These are phyloP conservation scores for Kodamaea sp. DNA, from an alignment of 1,139 yeast species.

Conservation along the genomic window DNA sequence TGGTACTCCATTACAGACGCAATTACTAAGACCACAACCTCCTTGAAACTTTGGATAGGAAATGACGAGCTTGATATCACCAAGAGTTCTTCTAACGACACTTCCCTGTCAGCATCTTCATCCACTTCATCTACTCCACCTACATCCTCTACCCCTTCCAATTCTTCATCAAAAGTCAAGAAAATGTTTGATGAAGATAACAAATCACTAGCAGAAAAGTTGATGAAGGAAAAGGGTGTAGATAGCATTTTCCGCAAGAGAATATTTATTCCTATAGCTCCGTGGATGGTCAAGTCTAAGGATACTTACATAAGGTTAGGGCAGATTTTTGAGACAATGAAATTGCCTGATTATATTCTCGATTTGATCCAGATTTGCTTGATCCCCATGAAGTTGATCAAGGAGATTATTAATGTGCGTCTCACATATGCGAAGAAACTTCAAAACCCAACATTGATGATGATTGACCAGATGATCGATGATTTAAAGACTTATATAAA, in stretches of 20 bases:
- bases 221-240: slow-evolving; percentile 84
- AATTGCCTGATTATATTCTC: slow-evolving; percentile 74
- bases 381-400: slow-evolving; percentile 79
- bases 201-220: slow-evolving; percentile 77
- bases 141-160: slow-evolving; percentile 30
- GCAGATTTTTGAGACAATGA: slow-evolving; percentile 63
- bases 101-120: slow-evolving; percentile 18
- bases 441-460: slow-evolving; percentile 88
- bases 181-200: slow-evolving; percentile 58
- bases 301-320: slow-evolving; percentile 66
- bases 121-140: slow-evolving; percentile 16
- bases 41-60: slow-evolving; percentile 73
- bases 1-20: slow-evolving; percentile 82
- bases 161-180: slow-evolving; percentile 24
- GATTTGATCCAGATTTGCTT: slow-evolving; percentile 65
- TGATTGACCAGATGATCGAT: slow-evolving; percentile 91
- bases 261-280: slow-evolving; percentile 60
- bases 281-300: slow-evolving; percentile 79
- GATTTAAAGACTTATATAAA: slow-evolving; percentile 79
- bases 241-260: slow-evolving; percentile 64
- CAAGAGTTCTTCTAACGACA: slow-evolving; percentile 26
- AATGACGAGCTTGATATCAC: slow-evolving; percentile 71
- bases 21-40: slow-evolving; percentile 57
- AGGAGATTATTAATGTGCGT: slow-evolving; percentile 76
- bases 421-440: slow-evolving; percentile 77